Conservation (phyloP, 331 rosid species). For the Phaseolus coccineus region DNA sequence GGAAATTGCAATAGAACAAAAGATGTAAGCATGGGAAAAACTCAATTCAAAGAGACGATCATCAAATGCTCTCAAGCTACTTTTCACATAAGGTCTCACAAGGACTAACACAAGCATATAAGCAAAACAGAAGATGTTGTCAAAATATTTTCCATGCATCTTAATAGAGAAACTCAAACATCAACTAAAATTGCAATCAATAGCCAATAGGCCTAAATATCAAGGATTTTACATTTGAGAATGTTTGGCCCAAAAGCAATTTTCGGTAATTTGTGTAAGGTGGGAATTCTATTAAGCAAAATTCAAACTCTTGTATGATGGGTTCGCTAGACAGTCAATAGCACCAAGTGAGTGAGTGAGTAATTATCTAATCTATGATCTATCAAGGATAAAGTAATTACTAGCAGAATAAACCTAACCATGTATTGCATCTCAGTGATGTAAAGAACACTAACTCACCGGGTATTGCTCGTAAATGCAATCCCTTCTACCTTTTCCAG, state of each 20-base stretch:
- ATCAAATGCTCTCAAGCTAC: conserved; percentile 5
- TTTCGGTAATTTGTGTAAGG: conserved; percentile 18
- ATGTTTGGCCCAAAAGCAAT: conserved; percentile 16
- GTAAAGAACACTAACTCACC: conserved; percentile 59
- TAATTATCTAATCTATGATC: conserved; percentile 15
- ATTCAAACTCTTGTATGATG: conserved; percentile 21
- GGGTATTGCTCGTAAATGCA: conserved; percentile 91
- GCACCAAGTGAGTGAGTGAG: background rate
- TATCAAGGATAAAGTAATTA: conserved; percentile 22
- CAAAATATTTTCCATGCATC: conserved; percentile 16
- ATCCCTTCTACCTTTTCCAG: conserved; percentile 91
- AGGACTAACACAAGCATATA: conserved; percentile 9
- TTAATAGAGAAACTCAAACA: background rate
- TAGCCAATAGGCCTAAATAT: background rate
- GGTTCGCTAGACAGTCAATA: background rate
- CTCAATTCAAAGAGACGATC: background rate
- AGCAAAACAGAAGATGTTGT: background rate
- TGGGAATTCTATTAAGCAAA: conserved; percentile 9
- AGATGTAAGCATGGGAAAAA: conserved; percentile 35
- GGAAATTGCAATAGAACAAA: conserved; percentile 38
- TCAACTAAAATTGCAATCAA: background rate
- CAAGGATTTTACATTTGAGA: conserved; percentile 13
- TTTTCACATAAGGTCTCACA: conserved; percentile 15
- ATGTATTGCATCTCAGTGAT: conserved; percentile 6
- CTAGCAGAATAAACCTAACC: background rate